Percentiles rank a stretch among this genome's conserved stretches.
Conservation (phyloP, 257 asterid genomes). For the Nyctanthes arbortristis region DNA sequence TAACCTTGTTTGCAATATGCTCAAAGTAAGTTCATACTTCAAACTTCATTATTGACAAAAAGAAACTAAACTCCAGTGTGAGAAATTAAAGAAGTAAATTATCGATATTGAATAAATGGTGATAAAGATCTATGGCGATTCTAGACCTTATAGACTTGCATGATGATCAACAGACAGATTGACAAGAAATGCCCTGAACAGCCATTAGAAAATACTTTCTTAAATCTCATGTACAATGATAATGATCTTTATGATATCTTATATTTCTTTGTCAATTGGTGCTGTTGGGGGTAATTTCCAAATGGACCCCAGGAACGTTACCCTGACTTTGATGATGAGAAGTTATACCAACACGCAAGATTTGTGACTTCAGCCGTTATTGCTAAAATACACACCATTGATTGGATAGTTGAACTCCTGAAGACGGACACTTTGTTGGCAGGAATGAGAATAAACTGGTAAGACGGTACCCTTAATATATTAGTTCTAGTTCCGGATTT, state of each 20-base stretch:
- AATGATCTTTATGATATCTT: not conserved
- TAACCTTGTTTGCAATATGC: conserved; percentile 50
- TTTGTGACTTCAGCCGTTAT: conserved; percentile 62
- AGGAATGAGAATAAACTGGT: conserved; percentile 58
- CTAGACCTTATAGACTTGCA: too few relatives aligned
- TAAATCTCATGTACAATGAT: not conserved
- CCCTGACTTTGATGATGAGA: conserved; percentile 43
- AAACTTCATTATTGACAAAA: not conserved
- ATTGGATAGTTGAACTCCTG: conserved; percentile 74
- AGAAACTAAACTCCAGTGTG: not conserved
- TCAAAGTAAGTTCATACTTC: not conserved
- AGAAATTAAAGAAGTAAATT: not conserved
- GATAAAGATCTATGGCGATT: not conserved
- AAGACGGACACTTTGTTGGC: conserved; percentile 52
- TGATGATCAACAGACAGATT: not conserved
- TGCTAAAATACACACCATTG: conserved; percentile 74
- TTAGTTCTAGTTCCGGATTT: not conserved
- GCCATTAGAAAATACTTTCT: not conserved
- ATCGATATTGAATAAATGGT: not conserved
- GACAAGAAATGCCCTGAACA: not conserved
- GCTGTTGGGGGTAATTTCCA: not conserved
- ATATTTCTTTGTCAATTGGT: not conserved
- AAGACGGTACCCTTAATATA: not conserved
- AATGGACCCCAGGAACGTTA: conserved; percentile 37
- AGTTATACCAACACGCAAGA: conserved; percentile 53